Conservation (phyloP, 371 early-diverging fungal genomes). For the Mortierella sp. region DNA sequence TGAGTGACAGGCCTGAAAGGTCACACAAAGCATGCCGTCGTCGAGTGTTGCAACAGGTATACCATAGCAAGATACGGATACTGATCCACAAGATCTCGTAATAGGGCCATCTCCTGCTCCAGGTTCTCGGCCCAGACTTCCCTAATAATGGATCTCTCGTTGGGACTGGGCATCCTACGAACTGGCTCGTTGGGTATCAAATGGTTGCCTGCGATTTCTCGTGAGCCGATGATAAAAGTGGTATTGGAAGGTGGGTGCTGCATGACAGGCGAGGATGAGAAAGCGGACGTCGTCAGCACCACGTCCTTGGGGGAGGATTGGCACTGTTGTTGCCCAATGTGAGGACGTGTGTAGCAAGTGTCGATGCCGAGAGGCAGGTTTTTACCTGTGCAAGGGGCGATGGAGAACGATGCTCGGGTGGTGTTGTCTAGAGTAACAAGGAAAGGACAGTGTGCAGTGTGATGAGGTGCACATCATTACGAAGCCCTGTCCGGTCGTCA, state of each 20-base stretch:
- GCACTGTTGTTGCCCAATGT: no score
- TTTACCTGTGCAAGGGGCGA: no score
- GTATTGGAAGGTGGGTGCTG: no score
- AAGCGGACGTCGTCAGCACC: no score
- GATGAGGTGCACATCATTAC: not conserved
- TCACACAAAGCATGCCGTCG: not conserved
- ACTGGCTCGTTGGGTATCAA: not conserved
- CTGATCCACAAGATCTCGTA: constrained; percentile 91
- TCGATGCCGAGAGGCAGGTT: no score
- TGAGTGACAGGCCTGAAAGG: no score
- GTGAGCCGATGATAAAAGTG: not conserved
- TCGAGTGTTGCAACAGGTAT: constrained; percentile 8
- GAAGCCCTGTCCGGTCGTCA: not conserved
- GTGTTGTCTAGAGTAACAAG: no score
- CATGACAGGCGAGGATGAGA: no score
- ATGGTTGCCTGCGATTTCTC: not conserved
- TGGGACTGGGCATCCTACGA: constrained; percentile 51
- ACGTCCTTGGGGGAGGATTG: no score
- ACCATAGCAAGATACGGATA: constrained; percentile 99
- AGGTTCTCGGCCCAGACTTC: constrained; percentile 99
- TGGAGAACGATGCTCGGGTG: no score
- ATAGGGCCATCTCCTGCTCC: constrained; percentile 92
- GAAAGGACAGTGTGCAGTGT: no score
- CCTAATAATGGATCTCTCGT: constrained; percentile 72
- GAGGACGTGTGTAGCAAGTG: no score